A percentile compares a stretch with the other conserved stretches of the same genome.
Conservation (phyloP, 2,329 filamentous ascomycete genomes). For the Sodiomyces alkalinus region DNA sequence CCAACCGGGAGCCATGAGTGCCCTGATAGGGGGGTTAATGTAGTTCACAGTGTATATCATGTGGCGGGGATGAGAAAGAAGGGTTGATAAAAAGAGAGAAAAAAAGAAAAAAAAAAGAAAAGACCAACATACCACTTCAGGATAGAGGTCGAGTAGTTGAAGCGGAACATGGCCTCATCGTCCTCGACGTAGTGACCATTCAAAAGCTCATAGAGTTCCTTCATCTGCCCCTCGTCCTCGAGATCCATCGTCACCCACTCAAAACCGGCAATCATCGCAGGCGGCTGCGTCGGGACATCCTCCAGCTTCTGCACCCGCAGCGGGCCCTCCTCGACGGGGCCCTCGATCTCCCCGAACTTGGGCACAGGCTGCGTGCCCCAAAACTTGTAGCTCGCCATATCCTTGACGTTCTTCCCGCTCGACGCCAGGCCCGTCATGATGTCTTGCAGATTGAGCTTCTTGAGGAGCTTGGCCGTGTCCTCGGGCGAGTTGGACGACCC, state of each 20-base stretch:
- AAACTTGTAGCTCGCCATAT: slow-evolving; percentile 96
- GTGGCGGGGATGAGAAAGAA: not conserved
- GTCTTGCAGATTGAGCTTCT: slow-evolving; percentile 51
- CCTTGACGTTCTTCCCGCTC: slow-evolving; percentile 78
- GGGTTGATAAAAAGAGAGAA: not conserved
- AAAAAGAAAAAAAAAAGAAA: not conserved
- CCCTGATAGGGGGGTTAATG: slow-evolving; percentile 41
- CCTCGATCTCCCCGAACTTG: slow-evolving; percentile 50
- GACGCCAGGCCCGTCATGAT: slow-evolving; percentile 62
- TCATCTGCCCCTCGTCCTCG: slow-evolving; percentile 58
- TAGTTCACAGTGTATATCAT: not conserved
- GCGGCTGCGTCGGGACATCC: slow-evolving; percentile 62
- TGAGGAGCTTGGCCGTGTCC: slow-evolving; percentile 36
- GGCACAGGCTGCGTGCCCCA: slow-evolving; percentile 96
- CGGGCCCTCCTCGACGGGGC: slow-evolving; percentile 59
- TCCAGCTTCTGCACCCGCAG: slow-evolving; percentile 69
- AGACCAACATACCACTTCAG: slow-evolving; percentile 59
- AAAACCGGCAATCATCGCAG: slow-evolving; percentile 64
- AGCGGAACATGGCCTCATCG: slow-evolving; percentile 90
- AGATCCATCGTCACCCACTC: slow-evolving; percentile 92
- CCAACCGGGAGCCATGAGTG: slow-evolving; percentile 89
- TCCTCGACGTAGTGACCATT: slow-evolving; percentile 96
- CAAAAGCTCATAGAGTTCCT: slow-evolving; percentile 83
- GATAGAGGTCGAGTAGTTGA: slow-evolving; percentile 85
- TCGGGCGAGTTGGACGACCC: slow-evolving; percentile 21